Conservation (phyloP, 2,329 filamentous ascomycete genomes). For the Lasiodiplodia sp. region DNA sequence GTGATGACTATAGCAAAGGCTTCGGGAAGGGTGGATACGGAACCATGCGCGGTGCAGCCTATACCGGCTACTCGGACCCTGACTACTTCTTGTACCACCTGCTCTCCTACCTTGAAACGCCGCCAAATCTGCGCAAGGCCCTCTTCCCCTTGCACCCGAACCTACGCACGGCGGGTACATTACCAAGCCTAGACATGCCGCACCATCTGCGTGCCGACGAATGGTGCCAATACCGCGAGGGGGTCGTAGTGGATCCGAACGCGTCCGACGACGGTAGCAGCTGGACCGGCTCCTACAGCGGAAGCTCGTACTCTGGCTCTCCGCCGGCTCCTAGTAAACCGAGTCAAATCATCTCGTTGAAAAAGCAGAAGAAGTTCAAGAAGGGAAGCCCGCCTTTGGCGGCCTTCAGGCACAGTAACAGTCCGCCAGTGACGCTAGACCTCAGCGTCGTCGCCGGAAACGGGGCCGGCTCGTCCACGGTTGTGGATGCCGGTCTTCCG, state of each 20-base stretch:
- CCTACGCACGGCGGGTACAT: conserved; percentile 72
- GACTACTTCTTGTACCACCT: conserved; percentile 82
- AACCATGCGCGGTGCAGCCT: conserved; percentile 44
- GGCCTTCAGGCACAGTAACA: neutral
- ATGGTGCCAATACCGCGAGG: conserved; percentile 82
- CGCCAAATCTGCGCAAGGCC: conserved; percentile 77
- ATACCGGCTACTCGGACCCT: conserved; percentile 60
- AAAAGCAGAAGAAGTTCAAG: conserved; percentile 25
- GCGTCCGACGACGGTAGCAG: conserved; percentile 8
- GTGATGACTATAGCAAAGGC: conserved; percentile 54
- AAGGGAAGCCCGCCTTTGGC: neutral
- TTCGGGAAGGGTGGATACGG: conserved; percentile 39
- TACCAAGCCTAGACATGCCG: conserved; percentile 84
- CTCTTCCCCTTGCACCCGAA: conserved; percentile 84
- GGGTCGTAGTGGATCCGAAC: conserved; percentile 64
- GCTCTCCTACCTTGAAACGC: conserved; percentile 82
- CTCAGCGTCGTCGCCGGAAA: conserved; percentile 26
- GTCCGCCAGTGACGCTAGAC: conserved; percentile 25
- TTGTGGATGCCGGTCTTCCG: conserved; percentile 60
- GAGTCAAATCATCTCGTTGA: conserved; percentile 30
- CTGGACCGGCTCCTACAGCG: conserved; percentile 20
- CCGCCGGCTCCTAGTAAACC: conserved; percentile 51
- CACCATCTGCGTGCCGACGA: conserved; percentile 80
- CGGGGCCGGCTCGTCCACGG: conserved; percentile 37
- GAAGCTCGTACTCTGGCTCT: conserved; percentile 17